phyloP scores from a whole-genome alignment of 495 filamentous ascomycete species.

The Xylaria scruposa region DNA sequence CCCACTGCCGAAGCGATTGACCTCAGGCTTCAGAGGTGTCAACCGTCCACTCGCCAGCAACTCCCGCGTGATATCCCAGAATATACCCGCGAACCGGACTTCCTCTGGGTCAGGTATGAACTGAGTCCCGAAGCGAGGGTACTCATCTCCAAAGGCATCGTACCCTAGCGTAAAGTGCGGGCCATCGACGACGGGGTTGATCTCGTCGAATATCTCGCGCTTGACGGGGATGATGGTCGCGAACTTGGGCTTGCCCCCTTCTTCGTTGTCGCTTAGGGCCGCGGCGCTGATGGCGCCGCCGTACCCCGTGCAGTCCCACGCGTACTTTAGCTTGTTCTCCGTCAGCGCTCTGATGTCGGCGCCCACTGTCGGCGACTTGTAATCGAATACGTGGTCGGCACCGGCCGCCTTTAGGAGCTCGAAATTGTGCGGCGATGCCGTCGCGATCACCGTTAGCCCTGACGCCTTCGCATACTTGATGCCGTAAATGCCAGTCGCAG shows the following conservation, averaged over 20 bases:
- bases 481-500: constrained; percentile 54
- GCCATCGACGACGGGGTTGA: constrained; percentile 42
- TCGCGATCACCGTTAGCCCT: constrained; percentile 53
- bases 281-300: constrained; percentile 35
- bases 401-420: constrained; percentile 48
- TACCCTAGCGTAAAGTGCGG: constrained; percentile 39
- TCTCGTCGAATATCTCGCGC: constrained; percentile 26
- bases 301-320: constrained; percentile 46
- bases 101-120: constrained; percentile 32
- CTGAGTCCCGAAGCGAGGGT: constrained; percentile 11
- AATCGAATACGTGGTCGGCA: constrained; percentile 55
- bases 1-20: constrained; percentile 44
- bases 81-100: constrained; percentile 35
- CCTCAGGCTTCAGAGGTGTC: constrained; percentile 36
- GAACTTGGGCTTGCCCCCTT: constrained; percentile 32
- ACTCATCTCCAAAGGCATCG: constrained; percentile 36
- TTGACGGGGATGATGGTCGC: constrained; percentile 36
- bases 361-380: constrained; percentile 44
- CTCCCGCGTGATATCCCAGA: constrained; percentile 31
- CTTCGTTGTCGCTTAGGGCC: constrained; percentile 35
- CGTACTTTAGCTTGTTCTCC: constrained; percentile 34
- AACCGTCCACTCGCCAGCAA: constrained; percentile 41
- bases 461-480: constrained; percentile 56
- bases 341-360: constrained; percentile 45
- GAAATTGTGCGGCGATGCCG: constrained; percentile 52